Evolutionary conservation across 176 grass and related monocot genomes (phyloP).

Genomic region (Rhynchospora pubera): DNA sequence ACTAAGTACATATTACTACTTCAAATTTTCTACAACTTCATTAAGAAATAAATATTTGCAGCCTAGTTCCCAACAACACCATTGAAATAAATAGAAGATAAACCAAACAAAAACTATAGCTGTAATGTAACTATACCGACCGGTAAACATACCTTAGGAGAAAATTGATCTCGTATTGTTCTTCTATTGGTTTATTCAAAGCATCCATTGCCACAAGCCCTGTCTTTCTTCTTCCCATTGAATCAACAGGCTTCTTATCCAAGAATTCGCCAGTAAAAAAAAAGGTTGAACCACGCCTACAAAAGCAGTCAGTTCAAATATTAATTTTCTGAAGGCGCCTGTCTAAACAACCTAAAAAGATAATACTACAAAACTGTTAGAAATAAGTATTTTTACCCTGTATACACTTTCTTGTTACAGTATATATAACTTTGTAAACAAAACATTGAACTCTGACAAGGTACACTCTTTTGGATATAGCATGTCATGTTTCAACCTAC

Average conservation of each 20-base stretch:
- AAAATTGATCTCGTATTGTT: slow-evolving; percentile 16
- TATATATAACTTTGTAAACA: not conserved
- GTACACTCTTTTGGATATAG: not conserved
- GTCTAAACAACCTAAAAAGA: not conserved
- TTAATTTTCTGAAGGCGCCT: not conserved
- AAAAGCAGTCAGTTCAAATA: not conserved
- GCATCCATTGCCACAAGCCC: slow-evolving; percentile 32
- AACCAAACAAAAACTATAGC: not conserved
- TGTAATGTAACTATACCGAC: not conserved
- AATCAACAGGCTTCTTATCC: slow-evolving; percentile 33
- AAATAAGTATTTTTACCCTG: not conserved
- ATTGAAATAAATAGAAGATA: not conserved
- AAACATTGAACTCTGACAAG: not conserved
- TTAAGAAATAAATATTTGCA: not conserved
- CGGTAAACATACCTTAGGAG: slow-evolving; percentile 26
- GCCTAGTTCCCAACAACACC: too few relatives aligned
- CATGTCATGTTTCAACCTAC: not conserved
- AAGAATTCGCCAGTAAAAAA: slow-evolving; percentile 27
- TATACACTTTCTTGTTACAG: not conserved
- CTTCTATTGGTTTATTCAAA: slow-evolving; percentile 14
- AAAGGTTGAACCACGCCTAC: slow-evolving; percentile 26
- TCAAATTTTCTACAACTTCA: not conserved
- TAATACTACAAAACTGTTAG: not conserved
- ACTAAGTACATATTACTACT: not conserved
- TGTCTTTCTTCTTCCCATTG: slow-evolving; percentile 26